These are phyloP conservation scores for Suillus luteus DNA, from an alignment of 768 basidiomycete genomes.

Conservation along the genomic window DNA sequence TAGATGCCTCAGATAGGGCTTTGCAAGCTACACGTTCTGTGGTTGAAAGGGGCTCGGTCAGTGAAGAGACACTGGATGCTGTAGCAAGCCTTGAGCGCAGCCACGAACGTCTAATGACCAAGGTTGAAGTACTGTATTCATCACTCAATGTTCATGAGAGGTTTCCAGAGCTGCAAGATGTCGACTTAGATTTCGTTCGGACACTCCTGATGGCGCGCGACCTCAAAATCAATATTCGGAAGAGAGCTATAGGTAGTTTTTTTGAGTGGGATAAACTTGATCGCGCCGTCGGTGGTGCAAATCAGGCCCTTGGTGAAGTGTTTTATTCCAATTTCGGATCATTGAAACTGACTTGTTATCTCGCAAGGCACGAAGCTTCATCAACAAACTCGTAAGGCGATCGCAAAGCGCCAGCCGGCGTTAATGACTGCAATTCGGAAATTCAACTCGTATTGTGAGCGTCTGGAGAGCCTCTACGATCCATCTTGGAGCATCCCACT, in stretches of 20 bases:
- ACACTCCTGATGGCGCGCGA: no score
- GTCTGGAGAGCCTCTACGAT: conserved; percentile 21
- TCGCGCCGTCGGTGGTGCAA: no score
- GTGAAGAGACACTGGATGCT: conserved; percentile 13
- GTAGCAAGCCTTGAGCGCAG: conserved; percentile 24
- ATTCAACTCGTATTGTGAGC: conserved; percentile 32
- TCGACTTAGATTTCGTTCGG: no score
- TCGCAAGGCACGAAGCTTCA: conserved; percentile 32
- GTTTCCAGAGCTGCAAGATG: no score
- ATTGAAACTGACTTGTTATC: background rate
- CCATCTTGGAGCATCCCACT: conserved; percentile 33
- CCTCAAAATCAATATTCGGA: no score
- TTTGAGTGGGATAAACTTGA: no score
- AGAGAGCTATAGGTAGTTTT: no score
- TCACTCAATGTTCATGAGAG: conserved; percentile 17
- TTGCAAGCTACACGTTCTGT: conserved; percentile 18
- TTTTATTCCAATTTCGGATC: no score
- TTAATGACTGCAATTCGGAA: conserved; percentile 24
- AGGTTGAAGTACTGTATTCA: conserved; percentile 36
- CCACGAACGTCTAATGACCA: conserved; percentile 21
- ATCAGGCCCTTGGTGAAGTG: no score
- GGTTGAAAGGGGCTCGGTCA: conserved; percentile 11
- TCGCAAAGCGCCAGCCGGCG: conserved; percentile 29
- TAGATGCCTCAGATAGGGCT: conserved; percentile 28
- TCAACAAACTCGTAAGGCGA: conserved; percentile 31